phyloP scores from a whole-genome alignment of 805 yeast genomes.

The Clavispora phyllophila region DNA sequence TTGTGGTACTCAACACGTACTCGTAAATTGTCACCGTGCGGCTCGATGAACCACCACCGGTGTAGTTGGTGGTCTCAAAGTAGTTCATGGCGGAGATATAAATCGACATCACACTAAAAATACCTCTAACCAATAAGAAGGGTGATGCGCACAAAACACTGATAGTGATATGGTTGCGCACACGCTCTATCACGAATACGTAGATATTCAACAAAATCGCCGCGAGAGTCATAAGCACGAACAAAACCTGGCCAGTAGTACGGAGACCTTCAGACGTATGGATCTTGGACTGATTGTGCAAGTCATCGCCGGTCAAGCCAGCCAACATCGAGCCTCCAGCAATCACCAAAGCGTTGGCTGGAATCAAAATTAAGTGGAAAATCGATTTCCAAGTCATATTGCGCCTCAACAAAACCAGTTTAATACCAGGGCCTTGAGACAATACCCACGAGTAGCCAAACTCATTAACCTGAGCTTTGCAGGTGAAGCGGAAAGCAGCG shows the following conservation, averaged over 20 bases:
- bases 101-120: slow-evolving; percentile 27
- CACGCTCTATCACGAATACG: slow-evolving; percentile 12
- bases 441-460: slow-evolving; percentile 21
- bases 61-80: slow-evolving; percentile 21
- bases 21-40: slow-evolving; percentile 21
- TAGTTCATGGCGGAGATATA: slow-evolving; percentile 25
- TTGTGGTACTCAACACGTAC: slow-evolving; percentile 26
- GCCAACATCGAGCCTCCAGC: slow-evolving; percentile 29
- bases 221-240: slow-evolving; percentile 16
- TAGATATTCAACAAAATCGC: slow-evolving; percentile 15
- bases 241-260: slow-evolving; percentile 25
- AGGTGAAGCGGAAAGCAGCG: slow-evolving; percentile 18
- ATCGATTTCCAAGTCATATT: not conserved
- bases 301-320: slow-evolving; percentile 14
- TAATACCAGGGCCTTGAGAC: not conserved
- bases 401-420: not conserved
- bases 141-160: slow-evolving; percentile 20
- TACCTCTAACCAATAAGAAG: slow-evolving; percentile 26
- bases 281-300: slow-evolving; percentile 4
- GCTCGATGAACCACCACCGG: slow-evolving; percentile 13
- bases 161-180: slow-evolving; percentile 10
- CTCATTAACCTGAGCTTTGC: slow-evolving; percentile 16
- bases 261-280: slow-evolving; percentile 19
- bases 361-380: slow-evolving; percentile 24
- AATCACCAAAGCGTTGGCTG: slow-evolving; percentile 31